Evolutionary conservation across 2,329 filamentous ascomycete species (phyloP).

Genomic region (Cladosporium sp.): DNA sequence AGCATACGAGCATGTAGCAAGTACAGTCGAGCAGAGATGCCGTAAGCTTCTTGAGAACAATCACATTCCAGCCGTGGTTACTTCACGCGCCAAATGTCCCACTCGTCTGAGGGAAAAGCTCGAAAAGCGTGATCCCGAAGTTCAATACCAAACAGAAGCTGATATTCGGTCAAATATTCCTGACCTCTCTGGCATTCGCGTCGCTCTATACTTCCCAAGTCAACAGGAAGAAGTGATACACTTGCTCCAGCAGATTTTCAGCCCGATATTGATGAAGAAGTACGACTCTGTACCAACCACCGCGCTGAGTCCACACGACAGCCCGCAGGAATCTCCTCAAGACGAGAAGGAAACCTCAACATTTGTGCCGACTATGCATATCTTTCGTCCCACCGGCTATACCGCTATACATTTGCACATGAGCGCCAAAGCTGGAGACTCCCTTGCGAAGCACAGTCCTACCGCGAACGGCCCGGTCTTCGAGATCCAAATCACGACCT

Average conservation of each 20-base stretch:
- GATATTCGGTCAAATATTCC: neutral
- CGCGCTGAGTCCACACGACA: neutral
- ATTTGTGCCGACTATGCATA: neutral
- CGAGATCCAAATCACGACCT: neutral
- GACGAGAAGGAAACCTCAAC: neutral
- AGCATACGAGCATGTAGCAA: neutral
- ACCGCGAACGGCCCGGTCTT: neutral
- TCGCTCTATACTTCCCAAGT: neutral
- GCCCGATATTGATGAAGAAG: neutral
- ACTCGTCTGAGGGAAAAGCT: neutral
- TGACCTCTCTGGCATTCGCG: neutral
- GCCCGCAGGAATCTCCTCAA: neutral
- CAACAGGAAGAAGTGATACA: neutral
- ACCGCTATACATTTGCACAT: neutral
- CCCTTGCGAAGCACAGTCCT: neutral
- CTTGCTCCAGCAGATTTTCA: neutral
- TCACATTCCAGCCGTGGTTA: neutral
- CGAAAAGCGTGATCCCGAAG: neutral
- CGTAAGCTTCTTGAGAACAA: neutral
- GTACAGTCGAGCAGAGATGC: neutral
- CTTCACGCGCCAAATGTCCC: neutral
- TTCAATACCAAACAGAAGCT: neutral
- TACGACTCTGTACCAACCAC: neutral
- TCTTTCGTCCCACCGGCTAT: neutral
- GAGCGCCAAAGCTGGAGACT: neutral